Percentiles rank a stretch among this genome's conserved stretches.
Conservation (phyloP, 2,329 filamentous ascomycete species). For the Fusarium phyllophilum region DNA sequence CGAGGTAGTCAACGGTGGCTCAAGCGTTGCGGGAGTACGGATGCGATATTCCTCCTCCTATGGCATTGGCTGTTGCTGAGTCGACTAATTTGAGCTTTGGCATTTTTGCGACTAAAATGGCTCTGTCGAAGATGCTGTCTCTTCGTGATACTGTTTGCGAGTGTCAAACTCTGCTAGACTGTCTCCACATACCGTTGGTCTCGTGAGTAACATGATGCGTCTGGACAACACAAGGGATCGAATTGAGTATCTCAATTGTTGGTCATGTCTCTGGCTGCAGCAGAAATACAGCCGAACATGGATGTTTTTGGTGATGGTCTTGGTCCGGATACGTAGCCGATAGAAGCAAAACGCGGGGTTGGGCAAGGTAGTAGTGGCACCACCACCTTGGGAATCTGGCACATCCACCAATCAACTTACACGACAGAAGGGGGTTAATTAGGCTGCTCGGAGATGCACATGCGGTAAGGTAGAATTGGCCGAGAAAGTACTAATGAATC, state of each 20-base stretch:
- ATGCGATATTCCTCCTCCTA: background rate
- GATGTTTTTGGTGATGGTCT: constrained; percentile 19
- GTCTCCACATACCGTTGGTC: constrained; percentile 1
- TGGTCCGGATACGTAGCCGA: constrained; percentile 24
- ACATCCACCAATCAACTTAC: constrained; percentile 46
- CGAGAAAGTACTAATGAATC: background rate
- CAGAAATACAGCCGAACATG: constrained; percentile 15
- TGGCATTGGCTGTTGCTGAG: background rate
- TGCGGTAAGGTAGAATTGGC: background rate
- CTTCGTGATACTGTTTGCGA: background rate
- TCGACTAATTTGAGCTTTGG: background rate
- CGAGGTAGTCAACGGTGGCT: background rate
- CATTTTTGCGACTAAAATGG: background rate
- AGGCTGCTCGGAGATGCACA: constrained; percentile 10
- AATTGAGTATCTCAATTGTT: constrained; percentile 19
- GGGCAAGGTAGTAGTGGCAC: background rate
- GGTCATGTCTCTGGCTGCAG: constrained; percentile 27
- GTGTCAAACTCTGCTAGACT: background rate
- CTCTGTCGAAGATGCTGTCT: background rate
- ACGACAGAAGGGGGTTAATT: constrained; percentile 20
- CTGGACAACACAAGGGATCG: background rate
- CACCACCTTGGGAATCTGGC: constrained; percentile 14
- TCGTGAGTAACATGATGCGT: constrained; percentile 1
- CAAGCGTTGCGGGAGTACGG: background rate
- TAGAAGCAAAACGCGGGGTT: constrained; percentile 34